phyloP scores from a whole-genome alignment of 2,329 filamentous ascomycete genomes.

The Exophiala phaeomuriformis region DNA sequence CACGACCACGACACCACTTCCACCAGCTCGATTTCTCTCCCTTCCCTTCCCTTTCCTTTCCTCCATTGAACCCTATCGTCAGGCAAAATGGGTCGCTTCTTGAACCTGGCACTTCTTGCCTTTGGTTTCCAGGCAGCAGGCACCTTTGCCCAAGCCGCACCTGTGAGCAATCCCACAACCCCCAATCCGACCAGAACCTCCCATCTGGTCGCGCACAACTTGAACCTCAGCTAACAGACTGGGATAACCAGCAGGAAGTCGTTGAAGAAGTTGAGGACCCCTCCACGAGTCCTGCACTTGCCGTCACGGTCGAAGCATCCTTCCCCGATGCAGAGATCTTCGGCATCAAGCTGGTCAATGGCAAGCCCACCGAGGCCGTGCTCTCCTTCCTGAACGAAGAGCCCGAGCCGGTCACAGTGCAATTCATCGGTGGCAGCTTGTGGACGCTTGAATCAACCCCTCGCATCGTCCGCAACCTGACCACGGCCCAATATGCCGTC shows the following conservation, averaged over 20 bases:
- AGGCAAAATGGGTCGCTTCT: conserved; percentile 63
- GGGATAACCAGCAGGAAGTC: conserved; percentile 35
- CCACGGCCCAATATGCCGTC: conserved; percentile 64
- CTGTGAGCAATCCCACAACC: conserved; percentile 10
- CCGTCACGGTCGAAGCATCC: conserved; percentile 49
- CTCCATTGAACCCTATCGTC: not conserved
- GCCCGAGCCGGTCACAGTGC: conserved; percentile 62
- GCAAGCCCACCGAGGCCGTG: conserved; percentile 72
- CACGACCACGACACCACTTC: not conserved
- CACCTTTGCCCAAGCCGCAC: conserved; percentile 53
- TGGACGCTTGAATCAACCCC: conserved; percentile 51
- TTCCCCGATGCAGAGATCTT: conserved; percentile 72
- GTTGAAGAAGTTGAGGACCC: conserved; percentile 58
- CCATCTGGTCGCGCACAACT: conserved; percentile 6
- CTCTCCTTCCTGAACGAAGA: conserved; percentile 83
- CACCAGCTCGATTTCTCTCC: not conserved
- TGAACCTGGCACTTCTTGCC: conserved; percentile 63
- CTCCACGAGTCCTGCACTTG: conserved; percentile 55
- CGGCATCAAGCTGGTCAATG: conserved; percentile 92
- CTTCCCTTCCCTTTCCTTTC: not conserved
- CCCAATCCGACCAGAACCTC: conserved; percentile 21
- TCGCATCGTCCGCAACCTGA: conserved; percentile 75
- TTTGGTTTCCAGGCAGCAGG: conserved; percentile 62
- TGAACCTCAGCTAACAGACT: not conserved
- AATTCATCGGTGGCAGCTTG: conserved; percentile 70